Evolutionary conservation across 805 yeast species (phyloP), one percentile per base, ranked within the genome.

Genomic region (Kluyveromyces nonfermentans): DNA sequence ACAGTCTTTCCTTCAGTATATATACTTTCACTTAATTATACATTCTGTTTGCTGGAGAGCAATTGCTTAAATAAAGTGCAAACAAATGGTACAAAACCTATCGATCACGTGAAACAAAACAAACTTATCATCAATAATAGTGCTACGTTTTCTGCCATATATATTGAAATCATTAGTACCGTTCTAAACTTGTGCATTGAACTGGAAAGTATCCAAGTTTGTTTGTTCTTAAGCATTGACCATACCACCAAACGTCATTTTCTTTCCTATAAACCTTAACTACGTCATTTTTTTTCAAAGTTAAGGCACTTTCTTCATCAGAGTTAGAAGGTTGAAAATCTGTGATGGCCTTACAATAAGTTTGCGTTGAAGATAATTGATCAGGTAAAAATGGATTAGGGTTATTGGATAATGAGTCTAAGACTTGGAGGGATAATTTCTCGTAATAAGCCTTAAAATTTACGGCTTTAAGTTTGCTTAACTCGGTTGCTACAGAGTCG

Each of bases 221-320:
- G 16, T 42, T 46, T 3, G 45, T 46, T 4, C 44, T 42, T 17
- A 42, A 20, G 10, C 21, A 25, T 32, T 39, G 43, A 18, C 48
- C 48, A 33, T 42, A 42, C 48, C 48, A 46, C 48, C 48, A 46
- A 16, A 39, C 42, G 12, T 40, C 33, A 2, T 42, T 35, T 32
- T 28, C 41, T 35, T 42, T 46, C 38, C 35, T 38, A 34, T 42
- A 31, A 4, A 46, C 38, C 39, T 40, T 42, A 6, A 46, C 42
- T 14, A 46, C 33, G 14, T 46, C 48, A 12, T 40, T 40, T 18
- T 37, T 35, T 30, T 20, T 32, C 14, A 46, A 37, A 14, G 35
- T 16, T 17, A 46, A 30, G 31, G 33, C 44, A 8, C 28, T 38
- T n/a, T 19, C 35, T 7, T 30, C 19, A 36, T 33, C 36, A 15